Evolutionary conservation across 2,329 filamentous ascomycete species (phyloP), one percentile per base, ranked within the genome.

Genomic region (Eutypa lata): DNA sequence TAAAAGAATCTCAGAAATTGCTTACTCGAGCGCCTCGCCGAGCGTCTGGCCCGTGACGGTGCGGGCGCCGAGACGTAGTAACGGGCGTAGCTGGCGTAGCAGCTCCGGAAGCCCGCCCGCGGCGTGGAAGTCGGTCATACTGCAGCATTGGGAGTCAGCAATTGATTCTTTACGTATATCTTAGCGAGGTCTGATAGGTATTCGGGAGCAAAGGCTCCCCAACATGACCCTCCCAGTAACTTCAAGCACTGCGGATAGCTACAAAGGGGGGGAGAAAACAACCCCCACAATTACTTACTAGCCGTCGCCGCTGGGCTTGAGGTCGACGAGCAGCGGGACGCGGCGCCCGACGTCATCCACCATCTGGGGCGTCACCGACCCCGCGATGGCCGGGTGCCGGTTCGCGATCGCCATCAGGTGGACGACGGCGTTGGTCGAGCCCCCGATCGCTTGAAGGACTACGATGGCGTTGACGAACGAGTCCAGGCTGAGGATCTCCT

Each of bases 101-200:
- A 97, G 84, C 0, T 89, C 88, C 0, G 88, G 86, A 69, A 94
- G 90, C 28, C 92, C 92, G 22, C 92, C 92, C 49, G 94, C 87
- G 53, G 91, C 87, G 70, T 94, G 94, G 40, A 97, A 85, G 65
- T 97, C 91, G 4, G 88, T 90, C 86, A 96, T 95, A 68, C n/a
- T n/a, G n/a, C n/a, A n/a, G n/a, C n/a, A n/a, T n/a, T n/a, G n/a
- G n/a, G n/a, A n/a, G n/a, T n/a, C n/a, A n/a, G n/a, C n/a, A n/a
- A n/a, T n/a, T n/a, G n/a, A n/a, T n/a, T n/a, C n/a, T n/a, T n/a
- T n/a, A n/a, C n/a, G n/a, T n/a, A n/a, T n/a, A n/a, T n/a, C n/a
- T n/a, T n/a, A n/a, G n/a, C n/a, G n/a, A n/a, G n/a, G n/a, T n/a
- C n/a, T n/a, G n/a, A n/a, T n/a, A n/a, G n/a, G n/a, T n/a, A n/a